Base-by-base conservation (phyloP, 2,329 filamentous ascomycete genomes). In the Alternaria alternata region DNA sequence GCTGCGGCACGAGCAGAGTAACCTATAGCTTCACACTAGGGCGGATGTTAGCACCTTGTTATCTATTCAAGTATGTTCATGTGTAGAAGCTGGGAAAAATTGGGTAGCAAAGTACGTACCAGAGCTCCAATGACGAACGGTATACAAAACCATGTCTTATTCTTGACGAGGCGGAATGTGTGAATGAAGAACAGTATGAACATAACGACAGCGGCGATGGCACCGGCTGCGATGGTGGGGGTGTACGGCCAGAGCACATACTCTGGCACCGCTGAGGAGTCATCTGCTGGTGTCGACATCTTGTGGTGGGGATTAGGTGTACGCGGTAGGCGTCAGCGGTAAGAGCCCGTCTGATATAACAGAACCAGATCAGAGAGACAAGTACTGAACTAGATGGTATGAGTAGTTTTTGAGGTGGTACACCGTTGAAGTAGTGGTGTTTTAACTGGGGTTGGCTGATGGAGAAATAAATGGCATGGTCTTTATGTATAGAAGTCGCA, bases 61-160 rank as follows among this genome's bases (percentile, higher is more conserved):
- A 20, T 32, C 5, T 34, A 28, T 5, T 69, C 18, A n/a, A 14
- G 8, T n/a, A 12, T 24, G 11, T 55, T 56, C 30, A 58, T 30
- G 36, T 72, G 6, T 47, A 32, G 44, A 30, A 32, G 20, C 22
- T 16, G 22, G 20, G 64, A 78, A 78, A 84, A 61, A 78, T 85
- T 83, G 78, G 26, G 24, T 16, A 36, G 39, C 4, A n/a, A 28
- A 2, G n/a, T 4, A 42, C 58, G 4, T 57, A 60, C 59, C 14
- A 81, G 41, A 2, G 81, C 82, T 3, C 84, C 84, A 4, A 84
- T 68, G 14, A 83, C 69, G 48, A 86, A 81, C 0, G 82, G 79
- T 4, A 81, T 77, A 54, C 85, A 85, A 65, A 85, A 87, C 80
- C 83, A 86, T 11, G 80, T 81, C 34, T 79, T 75, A 3, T 79